phyloP scores from a whole-genome alignment of 2,329 filamentous ascomycete species.

The Aspergillus chevalieri region DNA sequence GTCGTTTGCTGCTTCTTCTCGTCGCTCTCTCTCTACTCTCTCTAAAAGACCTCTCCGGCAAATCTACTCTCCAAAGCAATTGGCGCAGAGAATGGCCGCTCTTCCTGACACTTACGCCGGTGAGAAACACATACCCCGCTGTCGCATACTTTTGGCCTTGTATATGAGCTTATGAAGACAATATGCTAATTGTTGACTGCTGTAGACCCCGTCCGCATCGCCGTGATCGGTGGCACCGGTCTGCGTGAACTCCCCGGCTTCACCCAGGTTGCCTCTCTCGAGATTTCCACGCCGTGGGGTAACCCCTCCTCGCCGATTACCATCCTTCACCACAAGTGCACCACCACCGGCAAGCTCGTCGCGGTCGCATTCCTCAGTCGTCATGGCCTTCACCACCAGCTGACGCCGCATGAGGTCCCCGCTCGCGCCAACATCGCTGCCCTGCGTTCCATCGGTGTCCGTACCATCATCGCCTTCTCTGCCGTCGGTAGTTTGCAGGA shows the following conservation, averaged over 20 bases:
- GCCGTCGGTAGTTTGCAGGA: conserved; percentile 90
- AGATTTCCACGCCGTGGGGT: conserved; percentile 82
- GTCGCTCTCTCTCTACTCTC: conserved; percentile 16
- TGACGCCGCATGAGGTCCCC: conserved; percentile 91
- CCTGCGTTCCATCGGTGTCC: conserved; percentile 81
- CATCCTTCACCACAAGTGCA: conserved; percentile 79
- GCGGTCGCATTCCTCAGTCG: conserved; percentile 86
- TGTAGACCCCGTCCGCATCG: conserved; percentile 64
- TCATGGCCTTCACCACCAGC: conserved; percentile 81
- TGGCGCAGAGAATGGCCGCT: conserved; percentile 42
- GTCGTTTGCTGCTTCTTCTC: background rate
- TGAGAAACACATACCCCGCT: conserved; percentile 31
- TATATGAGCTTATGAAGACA: background rate
- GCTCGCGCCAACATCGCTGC: conserved; percentile 96
- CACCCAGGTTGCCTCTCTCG: conserved; percentile 72
- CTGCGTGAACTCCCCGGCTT: conserved; percentile 83
- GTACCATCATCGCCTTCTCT: conserved; percentile 87
- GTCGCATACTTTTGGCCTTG: background rate
- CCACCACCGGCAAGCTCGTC: conserved; percentile 55
- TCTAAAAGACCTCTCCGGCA: conserved; percentile 20
- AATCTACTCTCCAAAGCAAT: conserved; percentile 29
- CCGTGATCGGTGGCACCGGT: conserved; percentile 88
- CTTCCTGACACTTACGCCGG: conserved; percentile 57
- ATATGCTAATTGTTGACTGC: conserved; percentile 2
- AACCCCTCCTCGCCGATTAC: conserved; percentile 68